These are phyloP conservation scores for Umbelopsis isabellina DNA, from an alignment of 192 early-diverging fungal genomes.

Conservation along the genomic window DNA sequence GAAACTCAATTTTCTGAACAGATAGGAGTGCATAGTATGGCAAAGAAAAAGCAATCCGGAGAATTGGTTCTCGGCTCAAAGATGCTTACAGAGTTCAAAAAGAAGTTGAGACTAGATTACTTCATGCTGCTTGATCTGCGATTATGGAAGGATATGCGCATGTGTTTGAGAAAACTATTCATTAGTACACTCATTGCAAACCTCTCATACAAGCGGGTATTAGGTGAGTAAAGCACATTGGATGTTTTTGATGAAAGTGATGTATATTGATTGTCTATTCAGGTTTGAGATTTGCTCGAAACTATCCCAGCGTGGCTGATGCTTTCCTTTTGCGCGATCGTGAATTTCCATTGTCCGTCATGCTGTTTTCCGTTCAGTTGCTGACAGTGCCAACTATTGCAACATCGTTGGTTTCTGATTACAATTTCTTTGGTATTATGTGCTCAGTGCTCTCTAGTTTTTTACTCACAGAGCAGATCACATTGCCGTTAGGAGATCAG, in stretches of 20 bases:
- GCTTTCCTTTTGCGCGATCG: conserved; percentile 87
- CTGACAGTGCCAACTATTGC: conserved; percentile 93
- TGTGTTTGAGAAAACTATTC: conserved; percentile 78
- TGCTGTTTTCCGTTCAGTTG: conserved; percentile 90
- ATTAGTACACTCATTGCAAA: conserved; percentile 84
- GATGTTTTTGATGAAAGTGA: background rate
- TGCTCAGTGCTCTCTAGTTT: conserved; percentile 79
- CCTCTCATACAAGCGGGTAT: conserved; percentile 73
- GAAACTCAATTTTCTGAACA: conserved; percentile 21
- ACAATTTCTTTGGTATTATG: conserved; percentile 79
- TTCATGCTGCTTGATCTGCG: conserved; percentile 82
- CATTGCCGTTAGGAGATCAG: conserved; percentile 49
- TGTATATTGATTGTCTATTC: background rate
- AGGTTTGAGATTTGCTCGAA: conserved; percentile 78
- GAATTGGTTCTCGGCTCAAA: background rate
- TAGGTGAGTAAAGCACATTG: conserved; percentile 51
- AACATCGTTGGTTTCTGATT: conserved; percentile 73
- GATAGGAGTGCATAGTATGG: conserved; percentile 20
- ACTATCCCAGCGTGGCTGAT: conserved; percentile 79
- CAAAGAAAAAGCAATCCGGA: conserved; percentile 9
- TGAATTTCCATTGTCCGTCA: conserved; percentile 86
- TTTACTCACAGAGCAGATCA: conserved; percentile 69
- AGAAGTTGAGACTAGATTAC: conserved; percentile 77
- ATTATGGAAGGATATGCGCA: conserved; percentile 87
- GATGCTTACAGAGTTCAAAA: conserved; percentile 47